phyloP scores from a whole-genome alignment of 208 protist genomes.

The Pavlovales sp. region DNA sequence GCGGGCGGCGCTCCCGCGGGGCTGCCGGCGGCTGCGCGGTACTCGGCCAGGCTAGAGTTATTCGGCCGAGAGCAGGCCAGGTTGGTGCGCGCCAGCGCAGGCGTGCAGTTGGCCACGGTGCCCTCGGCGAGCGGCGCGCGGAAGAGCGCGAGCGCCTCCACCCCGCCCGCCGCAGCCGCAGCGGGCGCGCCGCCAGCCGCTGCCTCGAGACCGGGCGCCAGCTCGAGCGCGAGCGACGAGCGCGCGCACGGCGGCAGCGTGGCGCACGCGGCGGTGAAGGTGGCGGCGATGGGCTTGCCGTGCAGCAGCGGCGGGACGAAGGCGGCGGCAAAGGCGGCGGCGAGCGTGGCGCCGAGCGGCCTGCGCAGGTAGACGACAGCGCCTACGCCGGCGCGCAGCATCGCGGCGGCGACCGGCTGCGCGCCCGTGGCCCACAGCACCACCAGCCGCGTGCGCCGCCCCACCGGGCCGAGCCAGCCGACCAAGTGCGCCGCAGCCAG shows the following conservation, averaged over 20 bases:
- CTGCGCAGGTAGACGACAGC: not conserved
- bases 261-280: not conserved
- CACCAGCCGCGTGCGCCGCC: not conserved
- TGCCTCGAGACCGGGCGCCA: too few species aligned
- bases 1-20: too few species aligned
- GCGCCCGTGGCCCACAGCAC: not conserved
- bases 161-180: too few species aligned
- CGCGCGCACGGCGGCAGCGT: not conserved
- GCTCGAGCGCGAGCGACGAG: not conserved
- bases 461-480: not conserved
- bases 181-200: too few species aligned
- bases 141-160: too few species aligned
- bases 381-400: not conserved
- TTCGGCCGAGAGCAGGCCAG: too few species aligned
- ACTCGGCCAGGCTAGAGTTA: too few species aligned
- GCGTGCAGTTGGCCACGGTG: too few species aligned
- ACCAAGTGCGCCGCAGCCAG: not conserved
- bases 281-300: not conserved
- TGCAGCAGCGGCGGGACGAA: not conserved
- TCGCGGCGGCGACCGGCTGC: not conserved
- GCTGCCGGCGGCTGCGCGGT: too few species aligned
- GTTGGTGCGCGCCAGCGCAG: too few species aligned
- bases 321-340: not conserved
- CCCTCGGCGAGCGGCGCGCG: too few species aligned
- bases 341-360: not conserved